Evolutionary conservation across 306 rosid species (phyloP).

Genomic region (Cucurbita argyrosperma): DNA sequence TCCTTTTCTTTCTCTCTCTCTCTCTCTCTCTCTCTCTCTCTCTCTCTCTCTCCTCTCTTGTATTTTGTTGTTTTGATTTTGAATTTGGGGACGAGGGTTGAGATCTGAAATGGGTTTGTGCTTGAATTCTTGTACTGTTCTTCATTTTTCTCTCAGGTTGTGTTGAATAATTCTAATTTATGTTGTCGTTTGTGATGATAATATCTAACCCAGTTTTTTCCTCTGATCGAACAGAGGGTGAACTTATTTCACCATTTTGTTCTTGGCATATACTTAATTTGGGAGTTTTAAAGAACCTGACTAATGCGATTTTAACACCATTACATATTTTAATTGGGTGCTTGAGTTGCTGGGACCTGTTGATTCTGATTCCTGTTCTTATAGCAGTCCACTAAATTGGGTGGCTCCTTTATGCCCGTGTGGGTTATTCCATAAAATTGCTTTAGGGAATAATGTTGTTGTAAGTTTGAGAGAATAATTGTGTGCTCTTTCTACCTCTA

Average conservation of each 20-base stretch:
- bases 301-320: conserved; percentile 31
- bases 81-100: not conserved
- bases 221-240: not conserved
- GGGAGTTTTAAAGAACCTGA: conserved; percentile 24
- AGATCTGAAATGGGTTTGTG: too few relatives aligned
- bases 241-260: conserved; percentile 8
- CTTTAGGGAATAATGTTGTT: conserved; percentile 31
- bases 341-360: conserved; percentile 45
- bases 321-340: conserved; percentile 26
- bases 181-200: not conserved
- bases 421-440: conserved; percentile 23
- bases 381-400: conserved; percentile 24
- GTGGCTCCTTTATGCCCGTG: conserved; percentile 46
- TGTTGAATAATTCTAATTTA: not conserved
- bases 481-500: conserved; percentile 17
- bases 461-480: conserved; percentile 7
- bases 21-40: conserved; percentile 1
- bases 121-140: not conserved
- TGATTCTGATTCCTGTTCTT: conserved; percentile 70
- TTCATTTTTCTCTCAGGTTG: not conserved
- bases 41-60: not conserved
- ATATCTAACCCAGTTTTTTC: not conserved
- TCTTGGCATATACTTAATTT: conserved; percentile 8
- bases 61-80: not conserved
- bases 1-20: not conserved